Conservation (phyloP, 2,329 filamentous ascomycete species). For the Neoarthrinium moseri region DNA sequence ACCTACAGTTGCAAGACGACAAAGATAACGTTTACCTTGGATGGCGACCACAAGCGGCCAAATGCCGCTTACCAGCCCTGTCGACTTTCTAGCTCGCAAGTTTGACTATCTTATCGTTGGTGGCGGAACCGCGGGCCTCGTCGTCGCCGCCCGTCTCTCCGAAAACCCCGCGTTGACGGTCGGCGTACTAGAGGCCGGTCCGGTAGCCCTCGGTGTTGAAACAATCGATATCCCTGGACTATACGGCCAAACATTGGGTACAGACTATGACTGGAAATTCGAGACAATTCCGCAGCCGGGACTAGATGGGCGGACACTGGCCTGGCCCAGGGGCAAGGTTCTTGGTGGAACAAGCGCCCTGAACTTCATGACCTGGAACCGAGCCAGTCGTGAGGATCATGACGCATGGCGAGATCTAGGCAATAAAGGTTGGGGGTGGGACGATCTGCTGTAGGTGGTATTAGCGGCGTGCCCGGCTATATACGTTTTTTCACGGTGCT, state of each 20-base stretch:
- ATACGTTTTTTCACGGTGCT: background rate
- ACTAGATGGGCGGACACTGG: constrained; percentile 35
- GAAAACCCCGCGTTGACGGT: constrained; percentile 29
- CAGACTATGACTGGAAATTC: constrained; percentile 39
- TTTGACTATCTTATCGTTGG: constrained; percentile 6
- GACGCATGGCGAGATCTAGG: constrained; percentile 58
- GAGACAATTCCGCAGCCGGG: constrained; percentile 36
- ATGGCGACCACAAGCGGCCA: background rate
- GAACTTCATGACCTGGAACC: constrained; percentile 57
- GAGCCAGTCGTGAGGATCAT: constrained; percentile 46
- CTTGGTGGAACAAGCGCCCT: constrained; percentile 63
- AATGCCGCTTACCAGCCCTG: background rate
- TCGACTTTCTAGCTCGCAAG: background rate
- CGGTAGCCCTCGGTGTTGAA: constrained; percentile 20
- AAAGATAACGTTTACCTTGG: background rate
- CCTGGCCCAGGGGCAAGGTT: constrained; percentile 44
- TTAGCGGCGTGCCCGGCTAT: background rate
- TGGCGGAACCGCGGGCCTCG: constrained; percentile 7
- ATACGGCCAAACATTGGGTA: constrained; percentile 34
- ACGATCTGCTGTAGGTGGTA: constrained; percentile 34
- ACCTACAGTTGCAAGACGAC: background rate
- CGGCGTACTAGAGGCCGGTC: constrained; percentile 44
- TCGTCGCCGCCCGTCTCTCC: constrained; percentile 4
- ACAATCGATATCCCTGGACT: constrained; percentile 34
- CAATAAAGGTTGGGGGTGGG: constrained; percentile 59